Evolutionary conservation across 1,284 basidiomycete genomes (phyloP).

Genomic region (Ganoderma meredithae): DNA sequence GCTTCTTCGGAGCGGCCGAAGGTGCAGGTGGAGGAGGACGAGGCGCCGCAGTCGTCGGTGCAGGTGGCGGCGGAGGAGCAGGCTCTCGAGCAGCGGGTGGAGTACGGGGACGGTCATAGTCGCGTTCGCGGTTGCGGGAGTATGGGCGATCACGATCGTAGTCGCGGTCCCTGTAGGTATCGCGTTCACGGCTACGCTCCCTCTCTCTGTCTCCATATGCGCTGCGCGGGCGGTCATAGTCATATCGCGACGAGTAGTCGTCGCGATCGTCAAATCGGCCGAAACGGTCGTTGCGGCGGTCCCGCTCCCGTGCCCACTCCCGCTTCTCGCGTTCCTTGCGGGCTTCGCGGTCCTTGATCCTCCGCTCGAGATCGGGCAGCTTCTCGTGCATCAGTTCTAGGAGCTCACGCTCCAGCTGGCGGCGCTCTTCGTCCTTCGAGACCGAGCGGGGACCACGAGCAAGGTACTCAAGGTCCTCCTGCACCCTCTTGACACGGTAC

Average conservation of each 20-base stretch:
- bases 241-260: conserved; percentile 45
- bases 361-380: conserved; percentile 90
- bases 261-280: conserved; percentile 66
- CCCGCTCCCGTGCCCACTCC: conserved; percentile 82
- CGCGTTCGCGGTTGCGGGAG: conserved; percentile 44
- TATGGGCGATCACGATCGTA: conserved; percentile 41
- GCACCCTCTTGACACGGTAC: conserved; percentile 87
- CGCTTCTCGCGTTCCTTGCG: conserved; percentile 80
- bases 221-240: conserved; percentile 48
- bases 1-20: conserved; percentile 62
- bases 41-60: conserved; percentile 45
- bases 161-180: conserved; percentile 44
- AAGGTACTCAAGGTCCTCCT: conserved; percentile 94
- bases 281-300: conserved; percentile 85
- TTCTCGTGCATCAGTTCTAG: conserved; percentile 90
- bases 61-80: conserved; percentile 56
- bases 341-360: conserved; percentile 83
- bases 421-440: conserved; percentile 86
- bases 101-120: conserved; percentile 56
- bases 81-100: conserved; percentile 54
- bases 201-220: conserved; percentile 36
- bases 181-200: conserved; percentile 39
- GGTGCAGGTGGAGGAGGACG: conserved; percentile 50
- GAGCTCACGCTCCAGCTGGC: conserved; percentile 90
- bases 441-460: conserved; percentile 79